These are phyloP conservation scores for Cordyceps cicadae DNA, from an alignment of 2,329 filamentous ascomycete species.

Conservation along the genomic window DNA sequence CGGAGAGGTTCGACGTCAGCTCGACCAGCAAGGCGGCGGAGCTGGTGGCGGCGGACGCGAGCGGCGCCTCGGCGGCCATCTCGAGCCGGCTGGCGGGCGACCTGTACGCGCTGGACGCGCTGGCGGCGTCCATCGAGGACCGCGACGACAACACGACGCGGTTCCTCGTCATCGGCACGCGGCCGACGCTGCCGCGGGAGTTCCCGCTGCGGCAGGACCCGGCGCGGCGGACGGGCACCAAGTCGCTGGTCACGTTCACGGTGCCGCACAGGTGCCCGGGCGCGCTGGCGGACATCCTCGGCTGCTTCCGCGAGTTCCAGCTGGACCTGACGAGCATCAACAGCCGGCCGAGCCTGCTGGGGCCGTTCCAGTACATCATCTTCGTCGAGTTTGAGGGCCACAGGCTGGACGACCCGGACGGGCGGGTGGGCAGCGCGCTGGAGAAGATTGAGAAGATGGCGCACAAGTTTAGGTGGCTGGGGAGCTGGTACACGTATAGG, in stretches of 20 bases:
- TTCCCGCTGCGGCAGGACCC: constrained; percentile 21
- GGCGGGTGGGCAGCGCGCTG: constrained; percentile 53
- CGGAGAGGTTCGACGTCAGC: constrained; percentile 75
- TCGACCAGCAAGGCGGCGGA: constrained; percentile 82
- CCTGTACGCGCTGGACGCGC: constrained; percentile 57
- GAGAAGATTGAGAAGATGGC: constrained; percentile 48
- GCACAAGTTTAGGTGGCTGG: constrained; percentile 59
- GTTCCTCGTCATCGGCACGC: constrained; percentile 58
- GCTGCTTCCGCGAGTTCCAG: constrained; percentile 63
- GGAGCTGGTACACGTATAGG: constrained; percentile 50
- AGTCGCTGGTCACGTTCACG: constrained; percentile 76
- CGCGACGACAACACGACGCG: constrained; percentile 67
- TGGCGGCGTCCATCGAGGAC: constrained; percentile 66
- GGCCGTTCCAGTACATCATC: constrained; percentile 87
- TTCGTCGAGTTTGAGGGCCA: constrained; percentile 81
- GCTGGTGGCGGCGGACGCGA: constrained; percentile 53
- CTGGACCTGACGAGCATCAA: constrained; percentile 89
- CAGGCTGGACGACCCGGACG: constrained; percentile 39
- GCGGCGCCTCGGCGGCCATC: constrained; percentile 65
- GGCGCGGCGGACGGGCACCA: constrained; percentile 33
- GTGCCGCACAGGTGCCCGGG: constrained; percentile 70
- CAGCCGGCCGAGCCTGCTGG: constrained; percentile 65
- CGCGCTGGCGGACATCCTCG: constrained; percentile 71
- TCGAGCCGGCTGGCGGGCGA: constrained; percentile 66
- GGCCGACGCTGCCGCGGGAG: constrained; percentile 19